Percentiles rank a stretch among this genome's conserved stretches.
Conservation (phyloP, 768 basidiomycete species). For the Pluteus cervinus region DNA sequence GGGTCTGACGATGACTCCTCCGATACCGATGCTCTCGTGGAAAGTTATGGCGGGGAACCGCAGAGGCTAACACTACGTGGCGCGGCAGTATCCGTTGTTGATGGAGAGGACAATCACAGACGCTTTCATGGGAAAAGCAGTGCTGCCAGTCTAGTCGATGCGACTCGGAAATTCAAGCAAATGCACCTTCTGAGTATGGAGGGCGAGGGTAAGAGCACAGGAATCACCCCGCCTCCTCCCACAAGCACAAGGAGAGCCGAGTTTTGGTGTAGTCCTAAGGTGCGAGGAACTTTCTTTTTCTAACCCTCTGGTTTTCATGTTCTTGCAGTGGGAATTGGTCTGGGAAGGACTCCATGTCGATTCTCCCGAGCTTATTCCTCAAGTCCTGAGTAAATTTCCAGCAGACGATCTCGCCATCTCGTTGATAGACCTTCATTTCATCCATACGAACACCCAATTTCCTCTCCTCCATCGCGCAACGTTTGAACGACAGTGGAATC, state of each 20-base stretch:
- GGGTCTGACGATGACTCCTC: slow-evolving; percentile 23
- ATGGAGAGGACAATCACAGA: slow-evolving; percentile 32
- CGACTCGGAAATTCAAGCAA: slow-evolving; percentile 46
- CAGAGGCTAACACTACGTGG: slow-evolving; percentile 28
- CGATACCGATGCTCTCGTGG: slow-evolving; percentile 27
- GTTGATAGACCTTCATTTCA: slow-evolving; percentile 68
- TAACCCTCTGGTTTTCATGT: slow-evolving; percentile 2
- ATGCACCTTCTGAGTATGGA: slow-evolving; percentile 41
- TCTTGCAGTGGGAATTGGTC: slow-evolving; percentile 49
- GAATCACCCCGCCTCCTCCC: too few species aligned
- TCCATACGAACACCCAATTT: slow-evolving; percentile 47
- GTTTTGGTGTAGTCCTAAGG: slow-evolving; percentile 56
- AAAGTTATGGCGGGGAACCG: slow-evolving; percentile 24
- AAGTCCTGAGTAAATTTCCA: slow-evolving; percentile 46
- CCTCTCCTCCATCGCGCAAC: slow-evolving; percentile 70
- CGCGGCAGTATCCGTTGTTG: slow-evolving; percentile 22
- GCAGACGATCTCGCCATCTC: slow-evolving; percentile 49
- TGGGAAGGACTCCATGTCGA: slow-evolving; percentile 42
- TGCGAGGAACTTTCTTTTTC: slow-evolving; percentile 24
- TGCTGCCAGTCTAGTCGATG: slow-evolving; percentile 46
- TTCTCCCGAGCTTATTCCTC: slow-evolving; percentile 22
- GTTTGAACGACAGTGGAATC: slow-evolving; percentile 56
- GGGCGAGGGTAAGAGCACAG: too few species aligned
- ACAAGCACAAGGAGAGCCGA: slow-evolving; percentile 29
- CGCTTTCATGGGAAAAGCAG: slow-evolving; percentile 64